Percentiles rank a stretch among this genome's conserved stretches.
Evolutionary conservation across 2,329 filamentous ascomycete species (phyloP).

Genomic region (Clonostachys byssicola): DNA sequence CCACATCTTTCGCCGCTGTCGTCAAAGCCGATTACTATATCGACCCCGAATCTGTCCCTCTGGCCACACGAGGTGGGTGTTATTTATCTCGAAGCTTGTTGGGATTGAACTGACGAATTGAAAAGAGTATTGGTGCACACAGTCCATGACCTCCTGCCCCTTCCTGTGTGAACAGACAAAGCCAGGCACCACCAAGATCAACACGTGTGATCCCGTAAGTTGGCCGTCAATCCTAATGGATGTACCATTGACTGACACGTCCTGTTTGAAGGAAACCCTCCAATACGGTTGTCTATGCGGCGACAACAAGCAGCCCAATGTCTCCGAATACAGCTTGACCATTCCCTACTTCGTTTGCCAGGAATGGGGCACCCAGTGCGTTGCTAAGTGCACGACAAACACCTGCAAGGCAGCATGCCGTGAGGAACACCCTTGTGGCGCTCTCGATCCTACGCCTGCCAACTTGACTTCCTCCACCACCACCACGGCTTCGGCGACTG

Average conservation of each 20-base stretch:
- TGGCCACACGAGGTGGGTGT: slow-evolving; percentile 30
- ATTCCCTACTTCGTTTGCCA: slow-evolving; percentile 75
- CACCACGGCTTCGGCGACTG: slow-evolving; percentile 30
- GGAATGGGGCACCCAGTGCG: slow-evolving; percentile 68
- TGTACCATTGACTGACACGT: background rate
- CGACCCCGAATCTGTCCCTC: slow-evolving; percentile 55
- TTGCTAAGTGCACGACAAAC: slow-evolving; percentile 58
- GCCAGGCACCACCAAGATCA: slow-evolving; percentile 47
- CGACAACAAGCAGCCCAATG: slow-evolving; percentile 62
- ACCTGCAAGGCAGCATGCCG: slow-evolving; percentile 61
- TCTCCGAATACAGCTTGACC: slow-evolving; percentile 73
- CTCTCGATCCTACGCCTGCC: slow-evolving; percentile 54
- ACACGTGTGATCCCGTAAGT: slow-evolving; percentile 64
- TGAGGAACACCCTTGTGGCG: slow-evolving; percentile 68
- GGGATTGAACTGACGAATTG: background rate
- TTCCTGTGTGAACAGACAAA: slow-evolving; percentile 64
- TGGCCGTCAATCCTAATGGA: background rate
- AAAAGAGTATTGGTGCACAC: slow-evolving; percentile 60
- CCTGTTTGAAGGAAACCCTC: slow-evolving; percentile 43
- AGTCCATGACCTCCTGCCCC: slow-evolving; percentile 62
- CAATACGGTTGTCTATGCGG: slow-evolving; percentile 71
- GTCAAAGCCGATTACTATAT: slow-evolving; percentile 57
- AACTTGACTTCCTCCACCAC: slow-evolving; percentile 49
- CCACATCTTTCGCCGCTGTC: slow-evolving; percentile 44
- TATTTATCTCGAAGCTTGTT: background rate